phyloP scores from a whole-genome alignment of 1,139 yeast genomes.

The Debaryomyces nepalensis region DNA sequence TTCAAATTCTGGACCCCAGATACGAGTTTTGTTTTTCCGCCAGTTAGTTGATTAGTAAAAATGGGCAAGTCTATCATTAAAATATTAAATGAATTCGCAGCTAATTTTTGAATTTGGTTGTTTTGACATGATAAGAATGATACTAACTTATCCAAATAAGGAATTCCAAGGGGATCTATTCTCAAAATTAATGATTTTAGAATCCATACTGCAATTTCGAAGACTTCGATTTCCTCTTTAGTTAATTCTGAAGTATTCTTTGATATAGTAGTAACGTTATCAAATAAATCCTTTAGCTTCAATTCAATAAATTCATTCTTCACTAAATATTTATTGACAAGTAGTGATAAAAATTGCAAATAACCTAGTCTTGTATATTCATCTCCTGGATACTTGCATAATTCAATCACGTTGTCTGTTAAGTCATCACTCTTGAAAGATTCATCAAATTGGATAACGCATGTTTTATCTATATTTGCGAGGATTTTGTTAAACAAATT shows the following conservation, averaged over 20 bases:
- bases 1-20: slow-evolving; percentile 59
- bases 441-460: slow-evolving; percentile 16
- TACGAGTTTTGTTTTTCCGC: slow-evolving; percentile 37
- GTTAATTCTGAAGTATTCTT: slow-evolving; percentile 4
- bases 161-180: slow-evolving; percentile 53
- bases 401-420: slow-evolving; percentile 23
- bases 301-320: slow-evolving; percentile 14
- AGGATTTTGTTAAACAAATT: slow-evolving; percentile 54
- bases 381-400: slow-evolving; percentile 22
- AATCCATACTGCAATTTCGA: slow-evolving; percentile 71
- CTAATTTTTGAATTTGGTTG: slow-evolving; percentile 26
- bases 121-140: slow-evolving; percentile 50
- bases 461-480: slow-evolving; percentile 52
- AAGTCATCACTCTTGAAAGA: slow-evolving; percentile 13
- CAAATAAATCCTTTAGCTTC: slow-evolving; percentile 6
- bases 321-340: slow-evolving; percentile 53
- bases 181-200: slow-evolving; percentile 70
- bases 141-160: slow-evolving; percentile 40
- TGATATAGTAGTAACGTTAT: slow-evolving; percentile 9
- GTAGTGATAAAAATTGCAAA: slow-evolving; percentile 59
- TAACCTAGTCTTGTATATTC: slow-evolving; percentile 56
- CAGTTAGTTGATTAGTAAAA: slow-evolving; percentile 45
- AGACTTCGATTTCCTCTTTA: slow-evolving; percentile 21
- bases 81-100: slow-evolving; percentile 64
- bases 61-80: slow-evolving; percentile 68